Percentiles rank a stretch among this genome's conserved stretches.
Evolutionary conservation across 495 filamentous ascomycete species (phyloP).

Genomic region (Chlorociboria aeruginascens): DNA sequence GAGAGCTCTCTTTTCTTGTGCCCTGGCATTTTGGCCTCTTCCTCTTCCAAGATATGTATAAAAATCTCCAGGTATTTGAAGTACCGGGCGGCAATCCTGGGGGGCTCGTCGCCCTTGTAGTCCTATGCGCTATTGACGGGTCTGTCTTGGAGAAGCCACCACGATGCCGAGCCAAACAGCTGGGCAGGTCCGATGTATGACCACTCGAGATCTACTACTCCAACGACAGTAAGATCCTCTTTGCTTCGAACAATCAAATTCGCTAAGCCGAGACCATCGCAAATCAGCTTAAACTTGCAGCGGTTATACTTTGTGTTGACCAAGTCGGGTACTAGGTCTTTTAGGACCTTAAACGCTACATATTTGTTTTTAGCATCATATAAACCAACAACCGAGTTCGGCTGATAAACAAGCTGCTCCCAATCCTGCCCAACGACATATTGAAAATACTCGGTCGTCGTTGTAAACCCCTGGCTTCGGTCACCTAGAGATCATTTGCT

Average conservation of each 20-base stretch:
- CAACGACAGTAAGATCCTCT: conserved; percentile 20
- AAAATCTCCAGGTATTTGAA: conserved; percentile 23
- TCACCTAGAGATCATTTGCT: conserved; percentile 19
- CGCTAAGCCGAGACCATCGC: conserved; percentile 25
- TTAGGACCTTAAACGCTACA: conserved; percentile 1
- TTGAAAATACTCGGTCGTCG: conserved; percentile 23
- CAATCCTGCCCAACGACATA: conserved; percentile 23
- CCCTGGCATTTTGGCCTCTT: conserved; percentile 22
- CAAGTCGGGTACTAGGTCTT: neutral
- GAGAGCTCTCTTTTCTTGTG: conserved; percentile 21
- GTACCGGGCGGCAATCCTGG: conserved; percentile 19
- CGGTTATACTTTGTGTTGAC: neutral
- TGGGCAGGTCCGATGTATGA: conserved; percentile 26
- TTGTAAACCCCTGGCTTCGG: conserved; percentile 20
- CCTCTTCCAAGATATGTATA: conserved; percentile 22
- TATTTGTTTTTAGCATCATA: conserved; percentile 18
- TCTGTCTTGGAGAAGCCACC: conserved; percentile 18
- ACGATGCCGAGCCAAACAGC: conserved; percentile 24
- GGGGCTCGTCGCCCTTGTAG: conserved; percentile 15
- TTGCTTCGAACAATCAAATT: conserved; percentile 23
- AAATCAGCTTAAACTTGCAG: conserved; percentile 26
- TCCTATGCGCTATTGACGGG: neutral
- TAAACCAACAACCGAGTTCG: conserved; percentile 20
- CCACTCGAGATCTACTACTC: conserved; percentile 27
- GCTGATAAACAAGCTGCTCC: conserved; percentile 23